Percentiles rank a stretch among this genome's conserved stretches.
Evolutionary conservation across 345 rosid genomes (phyloP).

Genomic region (Eucalyptus tenuipes): DNA sequence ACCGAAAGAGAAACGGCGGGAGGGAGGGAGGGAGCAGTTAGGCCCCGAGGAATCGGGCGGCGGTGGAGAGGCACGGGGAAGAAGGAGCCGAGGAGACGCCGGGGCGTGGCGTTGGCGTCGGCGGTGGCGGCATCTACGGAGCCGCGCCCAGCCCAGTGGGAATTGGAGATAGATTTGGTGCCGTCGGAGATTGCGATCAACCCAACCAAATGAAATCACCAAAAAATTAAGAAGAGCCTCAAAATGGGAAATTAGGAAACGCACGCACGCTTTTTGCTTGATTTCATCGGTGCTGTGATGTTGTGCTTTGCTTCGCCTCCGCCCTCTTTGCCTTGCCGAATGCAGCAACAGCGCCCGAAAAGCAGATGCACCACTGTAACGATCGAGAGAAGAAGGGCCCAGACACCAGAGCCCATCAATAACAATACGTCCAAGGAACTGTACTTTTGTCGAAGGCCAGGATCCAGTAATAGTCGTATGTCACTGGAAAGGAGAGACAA

Average conservation of each 20-base stretch:
- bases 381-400: neutral
- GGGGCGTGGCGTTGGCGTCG: neutral
- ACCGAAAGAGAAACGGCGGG: neutral
- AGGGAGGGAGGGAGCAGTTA: neutral
- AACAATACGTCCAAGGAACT: too few relatives aligned
- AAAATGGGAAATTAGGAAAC: neutral
- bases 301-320: neutral
- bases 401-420: neutral
- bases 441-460: too few relatives aligned
- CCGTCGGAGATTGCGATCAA: neutral
- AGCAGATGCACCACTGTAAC: neutral
- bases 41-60: neutral
- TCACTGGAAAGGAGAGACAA: too few relatives aligned
- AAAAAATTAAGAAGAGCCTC: neutral
- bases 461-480: too few relatives aligned
- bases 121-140: neutral
- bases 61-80: neutral
- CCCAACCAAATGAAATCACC: neutral
- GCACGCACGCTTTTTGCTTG: neutral
- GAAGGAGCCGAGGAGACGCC: neutral
- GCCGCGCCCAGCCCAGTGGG: neutral
- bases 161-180: neutral
- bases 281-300: neutral
- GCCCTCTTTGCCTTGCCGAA: neutral
- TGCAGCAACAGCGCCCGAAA: neutral